A percentile compares a stretch with the other conserved stretches of the same genome.
Evolutionary conservation across 2,329 filamentous ascomycete species (phyloP).

Genomic region (Colletotrichum sublineola): DNA sequence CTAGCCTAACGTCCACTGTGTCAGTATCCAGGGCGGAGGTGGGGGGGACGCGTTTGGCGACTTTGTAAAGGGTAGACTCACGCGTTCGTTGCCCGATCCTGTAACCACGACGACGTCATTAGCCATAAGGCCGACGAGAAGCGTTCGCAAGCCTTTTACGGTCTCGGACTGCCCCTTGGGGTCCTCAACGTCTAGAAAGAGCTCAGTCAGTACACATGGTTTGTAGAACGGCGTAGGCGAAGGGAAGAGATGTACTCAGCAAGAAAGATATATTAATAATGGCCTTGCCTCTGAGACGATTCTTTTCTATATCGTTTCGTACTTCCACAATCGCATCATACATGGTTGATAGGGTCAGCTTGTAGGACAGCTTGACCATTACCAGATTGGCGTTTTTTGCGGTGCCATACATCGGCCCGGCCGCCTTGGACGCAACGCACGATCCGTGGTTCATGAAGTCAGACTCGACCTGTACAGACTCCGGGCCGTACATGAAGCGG

Average conservation of each 20-base stretch:
- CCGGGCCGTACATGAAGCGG: conserved; percentile 1
- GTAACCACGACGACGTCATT: conserved; percentile 27
- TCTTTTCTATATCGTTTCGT: conserved; percentile 12
- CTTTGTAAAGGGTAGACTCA: background rate
- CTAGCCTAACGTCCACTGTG: no score
- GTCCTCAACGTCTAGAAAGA: background rate
- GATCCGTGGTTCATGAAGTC: conserved; percentile 15
- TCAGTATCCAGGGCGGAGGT: background rate
- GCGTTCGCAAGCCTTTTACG: conserved; percentile 2
- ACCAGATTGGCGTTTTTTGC: conserved; percentile 29
- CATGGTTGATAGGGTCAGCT: background rate
- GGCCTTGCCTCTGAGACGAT: conserved; percentile 17
- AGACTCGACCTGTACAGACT: background rate
- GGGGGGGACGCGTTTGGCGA: no score
- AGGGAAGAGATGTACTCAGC: background rate
- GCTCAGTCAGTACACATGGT: background rate
- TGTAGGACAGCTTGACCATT: background rate
- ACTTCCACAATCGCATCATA: background rate
- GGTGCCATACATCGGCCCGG: conserved; percentile 19
- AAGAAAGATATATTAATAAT: conserved; percentile 4
- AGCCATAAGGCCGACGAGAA: conserved; percentile 18
- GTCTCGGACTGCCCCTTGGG: background rate
- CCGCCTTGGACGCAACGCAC: conserved; percentile 29
- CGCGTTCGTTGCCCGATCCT: conserved; percentile 22
- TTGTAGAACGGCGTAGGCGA: background rate